Base-by-base conservation (phyloP, 768 basidiomycete species). In the Plicaturopsis crispa region DNA sequence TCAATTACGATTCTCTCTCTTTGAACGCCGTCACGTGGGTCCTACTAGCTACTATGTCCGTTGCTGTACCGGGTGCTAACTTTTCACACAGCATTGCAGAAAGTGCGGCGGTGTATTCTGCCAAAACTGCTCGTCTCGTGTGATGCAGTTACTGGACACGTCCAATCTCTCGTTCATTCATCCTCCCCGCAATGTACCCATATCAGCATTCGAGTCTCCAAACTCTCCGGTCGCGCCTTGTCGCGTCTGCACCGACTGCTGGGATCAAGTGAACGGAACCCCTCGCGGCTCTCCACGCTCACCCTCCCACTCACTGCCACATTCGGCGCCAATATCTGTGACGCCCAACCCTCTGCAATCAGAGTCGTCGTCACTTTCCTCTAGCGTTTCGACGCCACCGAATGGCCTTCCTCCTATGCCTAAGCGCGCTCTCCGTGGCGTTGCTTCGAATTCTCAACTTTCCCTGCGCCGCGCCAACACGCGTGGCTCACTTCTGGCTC, bases 21-120 rank as follows among this genome's bases (percentile, higher is more conserved):
- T 80, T 31, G 80, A 84, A 46, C 81, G 85, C 45, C 75, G 77
- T 61, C 85, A 89, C 53, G 81, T 84, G 52, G 50, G 80, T 70
- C 12, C 33, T 14, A 14, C n/a, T 6, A 22, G 7, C 44, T 33
- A 23, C 23, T n/a, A 39, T 38, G 24, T 30, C 21, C n/a, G n/a
- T n/a, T n/a, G n/a, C n/a, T n/a, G n/a, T 35, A 16, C 39, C 36
- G 23, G n/a, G 22, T 39, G 13, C 8, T 46, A 51, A 41, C 44
- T 39, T 38, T 35, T 43, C 39, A 28, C n/a, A n/a, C 52, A 84
- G 80, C 86, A 89, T 44, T 89, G 86, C 59, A 74, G 86, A 55
- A 88, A 87, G 54, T 88, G 86, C 47, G 86, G 86, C 35, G 84
- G 83, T 45, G 63, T 88, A 21, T 87, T 78, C 55, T 89, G 86